phyloP scores from a whole-genome alignment of 306 rosid genomes.

The Rosa multiflora region DNA sequence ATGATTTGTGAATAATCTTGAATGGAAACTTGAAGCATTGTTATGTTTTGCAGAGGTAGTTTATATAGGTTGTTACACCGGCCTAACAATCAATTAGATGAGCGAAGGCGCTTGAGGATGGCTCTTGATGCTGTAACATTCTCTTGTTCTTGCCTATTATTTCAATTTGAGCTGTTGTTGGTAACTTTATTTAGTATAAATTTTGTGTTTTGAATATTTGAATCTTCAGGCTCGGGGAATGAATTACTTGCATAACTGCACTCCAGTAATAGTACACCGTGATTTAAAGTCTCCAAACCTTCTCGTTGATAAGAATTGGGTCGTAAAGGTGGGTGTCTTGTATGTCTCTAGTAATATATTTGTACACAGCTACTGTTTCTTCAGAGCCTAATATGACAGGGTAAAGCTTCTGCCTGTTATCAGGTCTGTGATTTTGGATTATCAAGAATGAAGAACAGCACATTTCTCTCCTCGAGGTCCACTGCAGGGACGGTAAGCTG shows the following conservation, averaged over 20 bases:
- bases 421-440: constrained; percentile 98
- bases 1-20: constrained; percentile 15
- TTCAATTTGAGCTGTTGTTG: constrained; percentile 19
- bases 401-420: constrained; percentile 21
- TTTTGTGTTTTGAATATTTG: constrained; percentile 25
- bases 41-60: constrained; percentile 80
- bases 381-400: constrained; percentile 28
- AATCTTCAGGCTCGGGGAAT: constrained; percentile 83
- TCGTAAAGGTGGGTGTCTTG: constrained; percentile 59
- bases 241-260: constrained; percentile 88
- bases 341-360: constrained; percentile 9
- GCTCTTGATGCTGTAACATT: constrained; percentile 88
- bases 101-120: constrained; percentile 83
- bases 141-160: constrained; percentile 21
- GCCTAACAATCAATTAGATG: constrained; percentile 88
- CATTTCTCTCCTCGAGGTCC: constrained; percentile 96
- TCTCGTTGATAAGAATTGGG: constrained; percentile 91
- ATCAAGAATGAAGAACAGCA: constrained; percentile 88
- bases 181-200: constrained; percentile 15
- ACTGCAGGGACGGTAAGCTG: constrained; percentile 94
- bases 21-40: constrained; percentile 36
- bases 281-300: constrained; percentile 97
- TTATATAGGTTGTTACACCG: constrained; percentile 89
- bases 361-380: constrained; percentile 7
- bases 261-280: constrained; percentile 82